A percentile compares a stretch with the other conserved stretches of the same genome.
Evolutionary conservation across 1,139 yeast genomes (phyloP).

Genomic region (Geotrichum carabidarum): DNA sequence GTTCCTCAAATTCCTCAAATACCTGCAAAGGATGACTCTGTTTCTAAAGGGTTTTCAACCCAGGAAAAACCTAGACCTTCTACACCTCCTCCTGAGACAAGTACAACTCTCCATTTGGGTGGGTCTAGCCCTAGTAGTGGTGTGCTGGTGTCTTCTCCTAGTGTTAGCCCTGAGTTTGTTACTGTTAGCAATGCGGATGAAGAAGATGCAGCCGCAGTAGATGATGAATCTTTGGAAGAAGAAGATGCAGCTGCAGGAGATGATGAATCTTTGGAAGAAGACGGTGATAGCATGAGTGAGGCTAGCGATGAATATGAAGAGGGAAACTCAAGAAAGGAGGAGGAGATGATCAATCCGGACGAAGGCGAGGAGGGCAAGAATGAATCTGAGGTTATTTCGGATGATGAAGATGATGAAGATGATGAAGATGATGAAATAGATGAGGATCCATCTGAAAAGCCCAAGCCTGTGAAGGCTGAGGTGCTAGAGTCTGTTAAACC

Average conservation of each 20-base stretch:
- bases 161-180: slow-evolving; percentile 5
- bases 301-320: slow-evolving; percentile 8
- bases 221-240: neutral
- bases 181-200: neutral
- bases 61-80: neutral
- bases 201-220: neutral
- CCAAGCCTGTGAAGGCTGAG: too few relatives aligned
- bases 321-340: slow-evolving; percentile 6
- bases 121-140: slow-evolving; percentile 7
- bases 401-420: neutral
- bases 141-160: slow-evolving; percentile 2
- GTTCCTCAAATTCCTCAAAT: neutral
- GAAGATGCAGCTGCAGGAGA: neutral
- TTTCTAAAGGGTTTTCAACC: too few relatives aligned
- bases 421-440: neutral
- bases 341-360: neutral
- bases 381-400: neutral
- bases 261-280: neutral
- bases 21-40: neutral
- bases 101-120: neutral
- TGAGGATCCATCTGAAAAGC: neutral
- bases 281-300: slow-evolving; percentile 1
- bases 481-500: too few relatives aligned
- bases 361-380: neutral
- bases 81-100: neutral